A percentile compares a stretch with the other conserved stretches of the same genome.
These are phyloP conservation scores for Tetrapyrgos nigripes DNA, from an alignment of 1,284 basidiomycete genomes.

Conservation along the genomic window DNA sequence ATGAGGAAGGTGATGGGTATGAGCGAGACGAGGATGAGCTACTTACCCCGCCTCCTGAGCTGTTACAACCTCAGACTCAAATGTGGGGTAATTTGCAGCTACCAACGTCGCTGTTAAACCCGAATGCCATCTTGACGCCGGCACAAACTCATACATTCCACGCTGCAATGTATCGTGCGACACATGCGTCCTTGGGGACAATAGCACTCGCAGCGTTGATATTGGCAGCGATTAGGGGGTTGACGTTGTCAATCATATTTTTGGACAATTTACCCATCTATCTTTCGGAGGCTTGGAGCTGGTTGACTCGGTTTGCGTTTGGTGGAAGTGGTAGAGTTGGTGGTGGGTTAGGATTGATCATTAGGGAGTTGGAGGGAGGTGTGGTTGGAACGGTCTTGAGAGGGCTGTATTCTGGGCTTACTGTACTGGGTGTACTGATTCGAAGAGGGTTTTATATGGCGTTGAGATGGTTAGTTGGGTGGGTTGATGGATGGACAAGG, in stretches of 20 bases:
- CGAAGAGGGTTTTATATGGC: conserved; percentile 39
- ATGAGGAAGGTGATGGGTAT: not conserved
- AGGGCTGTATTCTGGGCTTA: not conserved
- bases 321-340: not conserved
- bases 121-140: not conserved
- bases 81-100: not conserved
- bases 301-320: not conserved
- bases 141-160: conserved; percentile 65
- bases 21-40: not conserved
- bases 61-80: not conserved
- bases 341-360: not conserved
- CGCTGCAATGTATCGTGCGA: conserved; percentile 79
- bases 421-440: conserved; percentile 5
- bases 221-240: conserved; percentile 70
- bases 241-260: conserved; percentile 53
- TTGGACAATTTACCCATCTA: conserved; percentile 64
- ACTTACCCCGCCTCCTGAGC: not conserved
- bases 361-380: not conserved
- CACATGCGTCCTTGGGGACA: conserved; percentile 83
- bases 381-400: no score
- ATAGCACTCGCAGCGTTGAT: conserved; percentile 72
- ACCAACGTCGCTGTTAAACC: not conserved
- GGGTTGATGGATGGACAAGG: conserved; percentile 57
- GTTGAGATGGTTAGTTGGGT: conserved; percentile 62
- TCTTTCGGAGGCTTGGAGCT: conserved; percentile 31